Evolutionary conservation across 768 basidiomycete species (phyloP).

Genomic region (Auricularia auricula-judae): DNA sequence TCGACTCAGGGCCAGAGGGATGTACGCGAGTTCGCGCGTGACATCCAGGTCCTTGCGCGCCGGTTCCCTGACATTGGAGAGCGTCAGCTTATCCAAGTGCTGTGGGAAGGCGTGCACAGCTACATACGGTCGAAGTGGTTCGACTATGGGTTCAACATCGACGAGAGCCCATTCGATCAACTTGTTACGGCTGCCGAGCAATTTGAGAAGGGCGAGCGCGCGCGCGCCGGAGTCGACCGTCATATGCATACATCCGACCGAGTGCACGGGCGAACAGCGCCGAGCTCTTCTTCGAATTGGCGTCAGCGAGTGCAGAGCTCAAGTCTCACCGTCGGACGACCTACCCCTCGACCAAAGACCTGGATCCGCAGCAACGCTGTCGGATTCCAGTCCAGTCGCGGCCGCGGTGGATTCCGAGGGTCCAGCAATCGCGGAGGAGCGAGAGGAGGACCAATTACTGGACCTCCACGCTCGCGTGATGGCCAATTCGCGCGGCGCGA

Average conservation of each 20-base stretch:
- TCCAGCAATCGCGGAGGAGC: neutral
- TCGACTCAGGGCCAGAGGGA: constrained; percentile 17
- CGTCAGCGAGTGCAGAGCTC: neutral
- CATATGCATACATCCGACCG: neutral
- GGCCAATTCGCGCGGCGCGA: too few species aligned
- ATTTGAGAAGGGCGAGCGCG: constrained; percentile 21
- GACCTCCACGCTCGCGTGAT: too few species aligned
- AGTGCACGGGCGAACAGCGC: neutral
- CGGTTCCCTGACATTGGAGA: constrained; percentile 22
- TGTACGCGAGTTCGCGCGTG: constrained; percentile 22
- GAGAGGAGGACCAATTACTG: neutral
- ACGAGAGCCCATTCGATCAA: constrained; percentile 14
- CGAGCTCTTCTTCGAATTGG: too few species aligned
- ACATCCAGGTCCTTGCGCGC: constrained; percentile 22
- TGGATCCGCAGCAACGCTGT: too few species aligned
- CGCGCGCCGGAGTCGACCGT: neutral
- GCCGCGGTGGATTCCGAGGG: too few species aligned
- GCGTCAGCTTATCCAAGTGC: constrained; percentile 17
- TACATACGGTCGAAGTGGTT: constrained; percentile 21
- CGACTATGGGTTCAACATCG: constrained; percentile 18
- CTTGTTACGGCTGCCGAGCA: constrained; percentile 19
- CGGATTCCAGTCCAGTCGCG: too few species aligned
- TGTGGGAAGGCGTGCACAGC: constrained; percentile 23
- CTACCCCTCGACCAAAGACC: neutral
- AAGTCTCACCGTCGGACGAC: neutral